Conservation (phyloP, 2,329 filamentous ascomycete species). For the Microsporum ferrugineum region DNA sequence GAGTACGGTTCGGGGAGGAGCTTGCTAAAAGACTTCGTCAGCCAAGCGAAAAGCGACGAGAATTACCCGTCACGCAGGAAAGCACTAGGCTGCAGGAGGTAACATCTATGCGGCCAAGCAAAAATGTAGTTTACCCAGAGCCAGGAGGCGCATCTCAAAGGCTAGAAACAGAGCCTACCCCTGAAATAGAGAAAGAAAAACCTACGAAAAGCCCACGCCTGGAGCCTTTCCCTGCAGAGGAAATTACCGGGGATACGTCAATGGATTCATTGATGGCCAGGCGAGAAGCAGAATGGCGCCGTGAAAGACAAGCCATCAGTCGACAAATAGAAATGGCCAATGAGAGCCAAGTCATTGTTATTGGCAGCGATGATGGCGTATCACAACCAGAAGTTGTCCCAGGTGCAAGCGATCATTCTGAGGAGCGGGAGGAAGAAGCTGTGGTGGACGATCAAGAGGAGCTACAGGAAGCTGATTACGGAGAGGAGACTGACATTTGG, state of each 20-base stretch:
- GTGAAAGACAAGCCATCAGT: conserved; percentile 35
- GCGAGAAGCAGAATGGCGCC: conserved; percentile 34
- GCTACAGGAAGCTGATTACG: conserved; percentile 18
- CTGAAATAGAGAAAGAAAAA: neutral
- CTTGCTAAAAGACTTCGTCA: conserved; percentile 28
- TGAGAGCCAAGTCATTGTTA: conserved; percentile 34
- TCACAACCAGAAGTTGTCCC: conserved; percentile 1
- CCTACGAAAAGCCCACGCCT: neutral
- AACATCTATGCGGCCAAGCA: neutral
- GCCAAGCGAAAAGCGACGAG: conserved; percentile 6
- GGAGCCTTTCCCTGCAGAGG: conserved; percentile 1
- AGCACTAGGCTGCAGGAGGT: neutral
- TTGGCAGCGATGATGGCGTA: conserved; percentile 30
- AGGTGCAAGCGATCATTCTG: neutral
- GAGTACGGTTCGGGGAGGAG: conserved; percentile 33
- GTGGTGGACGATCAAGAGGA: conserved; percentile 10
- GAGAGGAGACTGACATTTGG: conserved; percentile 31
- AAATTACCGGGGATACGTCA: conserved; percentile 6
- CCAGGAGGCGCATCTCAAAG: neutral
- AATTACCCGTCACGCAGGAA: neutral
- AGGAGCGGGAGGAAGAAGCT: conserved; percentile 4
- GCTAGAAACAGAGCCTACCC: neutral
- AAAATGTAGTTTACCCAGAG: conserved; percentile 1
- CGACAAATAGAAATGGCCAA: conserved; percentile 34
- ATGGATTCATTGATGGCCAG: conserved; percentile 17